Evolutionary conservation across 257 asterid genomes (phyloP).

Genomic region (Ocimum tenuiflorum): DNA sequence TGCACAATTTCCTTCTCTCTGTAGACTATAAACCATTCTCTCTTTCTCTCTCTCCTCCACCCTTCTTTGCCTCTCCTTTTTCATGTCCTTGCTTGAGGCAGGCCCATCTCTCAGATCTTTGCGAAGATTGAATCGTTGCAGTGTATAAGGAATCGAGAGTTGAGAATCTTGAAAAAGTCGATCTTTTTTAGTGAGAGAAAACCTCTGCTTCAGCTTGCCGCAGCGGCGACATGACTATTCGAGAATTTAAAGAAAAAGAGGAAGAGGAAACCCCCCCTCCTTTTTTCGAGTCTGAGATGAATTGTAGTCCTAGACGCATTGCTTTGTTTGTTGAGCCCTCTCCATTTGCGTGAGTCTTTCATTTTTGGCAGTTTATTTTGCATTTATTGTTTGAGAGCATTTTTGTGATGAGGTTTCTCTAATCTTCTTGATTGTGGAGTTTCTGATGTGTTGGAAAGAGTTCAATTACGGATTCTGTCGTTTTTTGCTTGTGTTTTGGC

Average conservation of each 20-base stretch:
- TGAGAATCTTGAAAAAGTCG: slow-evolving; percentile 23
- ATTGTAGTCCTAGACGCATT: slow-evolving; percentile 72
- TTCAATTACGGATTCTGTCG: not conserved
- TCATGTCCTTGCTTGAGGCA: slow-evolving; percentile 19
- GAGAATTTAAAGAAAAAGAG: slow-evolving; percentile 35
- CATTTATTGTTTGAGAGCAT: not conserved
- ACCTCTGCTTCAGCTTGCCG: slow-evolving; percentile 33
- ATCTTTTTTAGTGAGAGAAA: slow-evolving; percentile 21
- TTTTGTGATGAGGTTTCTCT: not conserved
- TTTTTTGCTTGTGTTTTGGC: not conserved
- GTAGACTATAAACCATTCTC: slow-evolving; percentile 32
- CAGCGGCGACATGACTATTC: slow-evolving; percentile 34
- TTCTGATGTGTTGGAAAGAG: not conserved
- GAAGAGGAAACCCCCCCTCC: slow-evolving; percentile 61
- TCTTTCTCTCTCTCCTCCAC: slow-evolving; percentile 44
- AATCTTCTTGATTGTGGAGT: not conserved
- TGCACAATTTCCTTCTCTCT: slow-evolving; percentile 37
- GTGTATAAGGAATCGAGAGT: slow-evolving; percentile 9
- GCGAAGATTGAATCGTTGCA: slow-evolving; percentile 29
- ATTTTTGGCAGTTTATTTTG: not conserved
- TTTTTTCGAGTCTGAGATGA: slow-evolving; percentile 48
- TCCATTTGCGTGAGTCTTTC: slow-evolving; percentile 81
- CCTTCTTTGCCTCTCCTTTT: slow-evolving; percentile 21
- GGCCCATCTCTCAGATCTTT: slow-evolving; percentile 32
- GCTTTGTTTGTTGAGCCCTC: slow-evolving; percentile 98